A percentile compares a stretch with the other conserved stretches of the same genome.
phyloP scores from a whole-genome alignment of 1,284 basidiomycete species.

The Rhizoctonia solani region DNA sequence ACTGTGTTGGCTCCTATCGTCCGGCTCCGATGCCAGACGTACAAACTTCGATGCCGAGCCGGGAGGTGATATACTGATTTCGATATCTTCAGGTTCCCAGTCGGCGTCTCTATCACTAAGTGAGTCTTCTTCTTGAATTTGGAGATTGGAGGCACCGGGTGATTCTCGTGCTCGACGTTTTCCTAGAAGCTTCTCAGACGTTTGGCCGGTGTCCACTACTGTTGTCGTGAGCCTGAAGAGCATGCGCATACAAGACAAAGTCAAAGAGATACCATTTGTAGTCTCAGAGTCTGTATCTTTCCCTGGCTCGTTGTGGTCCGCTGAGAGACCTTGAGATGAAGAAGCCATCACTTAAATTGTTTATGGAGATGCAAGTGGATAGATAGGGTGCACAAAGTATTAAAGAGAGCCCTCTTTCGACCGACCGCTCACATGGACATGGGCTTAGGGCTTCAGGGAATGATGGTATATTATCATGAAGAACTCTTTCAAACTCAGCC shows the following conservation, averaged over 20 bases:
- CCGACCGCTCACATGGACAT: too few species aligned
- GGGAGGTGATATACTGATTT: neutral
- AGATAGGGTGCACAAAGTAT: neutral
- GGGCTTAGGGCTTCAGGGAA: too few species aligned
- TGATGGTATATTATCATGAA: too few species aligned
- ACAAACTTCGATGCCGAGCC: constrained; percentile 20
- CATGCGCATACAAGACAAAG: neutral
- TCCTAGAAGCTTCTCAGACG: constrained; percentile 20
- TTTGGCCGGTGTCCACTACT: constrained; percentile 15
- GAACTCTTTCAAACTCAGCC: too few species aligned
- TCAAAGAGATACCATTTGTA: neutral
- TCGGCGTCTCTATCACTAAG: constrained; percentile 24
- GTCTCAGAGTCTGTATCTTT: constrained; percentile 17
- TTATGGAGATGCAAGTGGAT: neutral
- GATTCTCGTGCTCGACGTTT: constrained; percentile 27
- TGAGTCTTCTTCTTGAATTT: constrained; percentile 28
- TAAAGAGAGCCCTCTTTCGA: neutral
- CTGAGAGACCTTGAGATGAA: neutral
- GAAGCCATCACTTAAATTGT: neutral
- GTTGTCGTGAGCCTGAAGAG: neutral
- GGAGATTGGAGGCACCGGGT: neutral
- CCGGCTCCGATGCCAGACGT: constrained; percentile 20
- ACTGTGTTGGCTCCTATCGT: neutral
- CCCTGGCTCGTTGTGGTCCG: neutral
- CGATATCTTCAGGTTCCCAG: constrained; percentile 15